Conservation (phyloP, 2,329 filamentous ascomycete species). For the Stachybotrys echinatus region DNA sequence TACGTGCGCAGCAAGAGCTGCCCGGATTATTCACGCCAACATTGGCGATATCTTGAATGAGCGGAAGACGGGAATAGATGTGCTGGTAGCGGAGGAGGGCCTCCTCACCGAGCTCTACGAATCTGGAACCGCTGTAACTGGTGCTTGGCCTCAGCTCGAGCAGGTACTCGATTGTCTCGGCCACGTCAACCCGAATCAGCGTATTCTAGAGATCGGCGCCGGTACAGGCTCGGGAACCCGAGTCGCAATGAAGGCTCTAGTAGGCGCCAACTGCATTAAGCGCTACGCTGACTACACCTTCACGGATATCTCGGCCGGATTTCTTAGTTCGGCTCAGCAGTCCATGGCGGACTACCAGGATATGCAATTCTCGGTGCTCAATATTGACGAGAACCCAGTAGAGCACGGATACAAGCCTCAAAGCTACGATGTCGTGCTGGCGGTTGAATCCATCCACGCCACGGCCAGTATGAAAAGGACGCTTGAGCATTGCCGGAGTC, state of each 20-base stretch:
- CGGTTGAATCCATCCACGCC: conserved; percentile 15
- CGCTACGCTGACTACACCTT: conserved; percentile 26
- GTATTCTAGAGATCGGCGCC: conserved; percentile 28
- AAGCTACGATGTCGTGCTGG: conserved; percentile 23
- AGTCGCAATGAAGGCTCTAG: conserved; percentile 1
- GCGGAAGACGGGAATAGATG: background rate
- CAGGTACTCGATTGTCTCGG: background rate
- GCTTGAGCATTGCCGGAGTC: background rate
- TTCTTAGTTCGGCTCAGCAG: conserved; percentile 7
- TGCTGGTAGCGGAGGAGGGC: background rate
- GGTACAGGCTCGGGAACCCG: conserved; percentile 27
- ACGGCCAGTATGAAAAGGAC: conserved; percentile 14
- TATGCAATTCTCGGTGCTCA: background rate
- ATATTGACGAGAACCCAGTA: background rate
- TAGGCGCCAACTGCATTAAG: conserved; percentile 1
- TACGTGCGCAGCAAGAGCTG: background rate
- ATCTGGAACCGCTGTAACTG: background rate
- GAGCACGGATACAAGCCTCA: background rate
- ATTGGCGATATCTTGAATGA: background rate
- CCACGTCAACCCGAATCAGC: conserved; percentile 1
- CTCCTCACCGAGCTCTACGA: background rate
- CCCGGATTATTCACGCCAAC: background rate
- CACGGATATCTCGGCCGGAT: conserved; percentile 36
- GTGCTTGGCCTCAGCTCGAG: background rate
- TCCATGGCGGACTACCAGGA: conserved; percentile 8